Base-by-base conservation (phyloP, 2,329 filamentous ascomycete species). In the Fusarium foetens region DNA sequence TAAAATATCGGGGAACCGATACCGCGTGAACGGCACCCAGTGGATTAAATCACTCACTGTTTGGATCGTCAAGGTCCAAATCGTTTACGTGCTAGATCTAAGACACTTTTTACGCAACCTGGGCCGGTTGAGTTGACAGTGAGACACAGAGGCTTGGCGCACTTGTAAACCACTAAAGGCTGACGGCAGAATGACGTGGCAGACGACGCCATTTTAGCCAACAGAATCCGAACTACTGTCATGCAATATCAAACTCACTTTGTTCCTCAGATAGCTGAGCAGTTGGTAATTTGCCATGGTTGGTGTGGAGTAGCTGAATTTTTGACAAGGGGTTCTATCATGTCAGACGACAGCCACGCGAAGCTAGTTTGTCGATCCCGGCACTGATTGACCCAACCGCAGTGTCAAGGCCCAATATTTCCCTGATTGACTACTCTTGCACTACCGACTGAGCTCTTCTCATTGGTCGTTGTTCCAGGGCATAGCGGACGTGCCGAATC, bases 331-430 rank as follows among this genome's bases (percentile, higher is more conserved):
- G 41, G 27, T 59, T 25, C 21, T 19, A 31, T 57, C 31, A 57
- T 33, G n/a, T 46, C 58, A 41, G 46, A 36, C 49, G 49, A 36
- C 33, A 52, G 49, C 49, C 23, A 38, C 33, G 33, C 49, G 10
- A 52, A 27, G 54, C 42, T 58, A 58, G 31, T n/a, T 11, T 59
- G 59, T 48, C 27, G 59, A 63, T 63, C 42, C 53, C 21, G 59
- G 59, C 36, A 49, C 53, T 49, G 39, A 23, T 38, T 35, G 39
- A n/a, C 35, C 35, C 41, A 41, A 25, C 27, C 19, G 29, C 25
- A n/a, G 36, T 8, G 31, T 33, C 23, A 55, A 55, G 35, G 11
- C 38, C 33, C 36, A 46, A n/a, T 23, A 9, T 31, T 43, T 39
- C 27, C n/a, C 29, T 38, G n/a, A 21, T 45, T 29, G 42, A 23